Base-by-base conservation (phyloP, 257 asterid species). In the Craterostigma plantagineum region DNA sequence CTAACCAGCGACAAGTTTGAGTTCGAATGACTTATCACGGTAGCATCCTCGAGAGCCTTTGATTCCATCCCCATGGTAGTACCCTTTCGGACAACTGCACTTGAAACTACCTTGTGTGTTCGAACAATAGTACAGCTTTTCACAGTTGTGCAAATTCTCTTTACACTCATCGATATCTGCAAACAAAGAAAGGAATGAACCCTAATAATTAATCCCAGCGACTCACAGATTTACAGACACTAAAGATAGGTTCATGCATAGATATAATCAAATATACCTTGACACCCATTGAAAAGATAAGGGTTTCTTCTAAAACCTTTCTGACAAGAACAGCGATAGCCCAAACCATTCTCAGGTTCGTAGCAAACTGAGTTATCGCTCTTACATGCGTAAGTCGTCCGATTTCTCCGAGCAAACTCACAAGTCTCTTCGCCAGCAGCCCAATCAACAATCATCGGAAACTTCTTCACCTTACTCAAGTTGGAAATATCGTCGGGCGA, bases 251-350 rank as follows among this genome's bases (percentile, higher is more conserved):
- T 13, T 11, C 13, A 38, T 38, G 2, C 1, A 38, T 8, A 7
- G 15, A 38, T 38, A 11, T n/a, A 1, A 7, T 6, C 43, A 0
- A 30, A 12, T 40, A 23, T 40, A 62, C 63, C 68, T 51, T 14
- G 36, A 44, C 56, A 62, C 1, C 55, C 65, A 38, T 16, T 34
- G 27, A 1, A 0, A 30, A 62, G 46, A 17, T 53, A 58, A 0
- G 68, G 64, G 30, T 51, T 57, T 30, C 64, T 63, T 27, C 43
- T 35, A 33, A 16, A 62, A 9, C 70, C 65, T 2, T 42, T 13
- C 0, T 7, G 9, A n/a, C 1, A 2, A 2, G 30, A 23, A 23
- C 30, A 23, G 6, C 30, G 30, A 6, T 23, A 23, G 6, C 30
- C 30, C 30, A 6, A 23, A 23, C 38, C 11, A 35, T n/a, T 37